Percentiles rank a stretch among this genome's conserved stretches.
Conservation (phyloP, 495 filamentous ascomycete genomes). For the Hypoxylon perforatum region DNA sequence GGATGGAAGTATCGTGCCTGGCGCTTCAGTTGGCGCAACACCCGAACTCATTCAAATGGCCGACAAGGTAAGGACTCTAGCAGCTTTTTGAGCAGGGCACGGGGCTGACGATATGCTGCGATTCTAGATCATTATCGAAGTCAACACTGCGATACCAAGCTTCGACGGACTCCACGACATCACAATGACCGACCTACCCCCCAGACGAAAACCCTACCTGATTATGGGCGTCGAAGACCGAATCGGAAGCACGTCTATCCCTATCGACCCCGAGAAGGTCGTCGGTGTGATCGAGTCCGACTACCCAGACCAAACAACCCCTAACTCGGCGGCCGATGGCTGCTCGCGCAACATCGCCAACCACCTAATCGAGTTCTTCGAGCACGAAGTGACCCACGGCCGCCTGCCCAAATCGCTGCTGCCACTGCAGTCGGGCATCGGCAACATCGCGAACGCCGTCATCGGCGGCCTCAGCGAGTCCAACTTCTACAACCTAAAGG, state of each 20-base stretch:
- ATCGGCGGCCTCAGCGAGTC: slow-evolving; percentile 85
- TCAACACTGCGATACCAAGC: slow-evolving; percentile 86
- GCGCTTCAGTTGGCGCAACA: slow-evolving; percentile 85
- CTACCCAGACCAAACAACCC: slow-evolving; percentile 83
- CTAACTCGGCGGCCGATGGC: slow-evolving; percentile 81
- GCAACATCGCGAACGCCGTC: slow-evolving; percentile 95
- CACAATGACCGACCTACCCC: slow-evolving; percentile 85
- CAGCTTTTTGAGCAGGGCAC: too few species aligned
- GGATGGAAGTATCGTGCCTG: slow-evolving; percentile 89
- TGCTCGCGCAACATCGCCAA: slow-evolving; percentile 76
- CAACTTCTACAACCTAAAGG: slow-evolving; percentile 87
- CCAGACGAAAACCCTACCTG: slow-evolving; percentile 83
- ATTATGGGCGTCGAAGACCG: slow-evolving; percentile 83
- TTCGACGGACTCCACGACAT: slow-evolving; percentile 94
- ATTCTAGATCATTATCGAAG: slow-evolving; percentile 82
- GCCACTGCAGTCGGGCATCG: slow-evolving; percentile 89
- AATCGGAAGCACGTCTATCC: slow-evolving; percentile 85
- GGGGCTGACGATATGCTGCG: slow-evolving; percentile 3
- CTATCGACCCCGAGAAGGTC: slow-evolving; percentile 89
- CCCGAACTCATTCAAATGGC: slow-evolving; percentile 91
- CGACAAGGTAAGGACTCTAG: slow-evolving; percentile 68
- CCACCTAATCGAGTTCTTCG: slow-evolving; percentile 87
- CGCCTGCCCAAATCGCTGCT: slow-evolving; percentile 82
- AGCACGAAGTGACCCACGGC: slow-evolving; percentile 80
- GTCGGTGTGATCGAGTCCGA: slow-evolving; percentile 87